Evolutionary conservation across 129 eudicot species (phyloP).

Genomic region (Artemisia annua): DNA sequence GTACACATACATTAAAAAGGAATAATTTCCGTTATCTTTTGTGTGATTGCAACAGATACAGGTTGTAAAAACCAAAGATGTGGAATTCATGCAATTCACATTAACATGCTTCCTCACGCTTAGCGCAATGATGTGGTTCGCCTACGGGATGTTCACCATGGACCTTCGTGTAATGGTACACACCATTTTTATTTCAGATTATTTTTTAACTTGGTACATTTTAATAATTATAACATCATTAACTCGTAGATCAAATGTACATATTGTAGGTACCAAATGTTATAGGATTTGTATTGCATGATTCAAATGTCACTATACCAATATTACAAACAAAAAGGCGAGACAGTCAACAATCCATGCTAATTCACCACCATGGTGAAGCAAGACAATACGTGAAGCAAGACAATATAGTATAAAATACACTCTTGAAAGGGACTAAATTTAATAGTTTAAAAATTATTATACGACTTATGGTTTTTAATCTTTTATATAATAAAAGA

Average conservation of each 20-base stretch:
- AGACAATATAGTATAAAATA: too few relatives aligned
- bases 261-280: conserved; percentile 67
- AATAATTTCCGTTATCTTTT: background rate
- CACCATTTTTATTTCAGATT: background rate
- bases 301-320: conserved; percentile 62
- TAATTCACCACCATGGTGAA: too few relatives aligned
- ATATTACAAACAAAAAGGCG: conserved; percentile 36
- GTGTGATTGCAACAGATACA: conserved; percentile 40
- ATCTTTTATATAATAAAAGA: too few relatives aligned
- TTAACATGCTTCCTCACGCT: conserved; percentile 78
- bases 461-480: too few relatives aligned
- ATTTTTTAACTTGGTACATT: background rate
- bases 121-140: conserved; percentile 76
- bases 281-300: conserved; percentile 52
- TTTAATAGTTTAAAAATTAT: too few relatives aligned
- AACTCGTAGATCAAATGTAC: background rate
- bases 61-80: conserved; percentile 67
- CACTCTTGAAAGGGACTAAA: too few relatives aligned
- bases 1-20: background rate
- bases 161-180: conserved; percentile 70
- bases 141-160: conserved; percentile 50
- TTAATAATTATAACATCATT: background rate
- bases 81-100: conserved; percentile 80
- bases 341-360: too few relatives aligned
- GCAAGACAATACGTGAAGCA: too few relatives aligned